Base-by-base conservation (phyloP, 73 alveolate species). In the Paramecium primaurelia region DNA sequence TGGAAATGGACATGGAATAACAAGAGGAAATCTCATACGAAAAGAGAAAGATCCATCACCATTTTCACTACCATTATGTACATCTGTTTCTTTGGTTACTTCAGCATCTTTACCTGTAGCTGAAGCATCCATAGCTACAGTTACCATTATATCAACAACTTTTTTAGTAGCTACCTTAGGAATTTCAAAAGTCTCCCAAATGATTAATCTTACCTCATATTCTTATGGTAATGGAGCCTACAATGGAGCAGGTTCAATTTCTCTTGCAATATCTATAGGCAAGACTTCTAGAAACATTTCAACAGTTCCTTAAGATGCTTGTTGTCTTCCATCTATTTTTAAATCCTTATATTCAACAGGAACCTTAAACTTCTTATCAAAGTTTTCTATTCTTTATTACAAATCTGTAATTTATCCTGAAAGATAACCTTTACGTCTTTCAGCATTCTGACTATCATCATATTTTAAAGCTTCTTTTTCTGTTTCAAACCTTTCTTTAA, bases 141-240 rank as follows among this genome's bases (percentile, higher is more conserved):
- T 93, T 59, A 96, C 92, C 89, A 93, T 94, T n/a, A 95, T 95
- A 94, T 97, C 99, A 0, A 97, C 99, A 71, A 97, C 93, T 3
- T 95, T 95, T 34, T 94, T 95, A 37, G 98, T 98, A 60, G 95
- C 96, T n/a, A 94, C 97, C 40, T 94, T 88, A 14, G 98, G 99
- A 86, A 98, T 88, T 64, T 97, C 99, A 92, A 95, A 94, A 11
- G 99, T 96, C 80, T 97, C 99, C 99, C 99, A 98, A 60, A 98
- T 92, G 75, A 98, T 95, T 68, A 98, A 59, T 87, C 99, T 93
- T 54, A 98, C 91, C 94, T 98, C 99, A 64, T 96, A 97, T 71
- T 95, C 98, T 92, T 95, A 97, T 83, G 95, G 98, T 60, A 92
- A 80, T 36, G 96, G 98, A 75, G 95, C 92, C 92, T 96, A 93